These are phyloP conservation scores for Eucalyptus erythrocorys DNA, from an alignment of 345 rosid species.

Conservation along the genomic window DNA sequence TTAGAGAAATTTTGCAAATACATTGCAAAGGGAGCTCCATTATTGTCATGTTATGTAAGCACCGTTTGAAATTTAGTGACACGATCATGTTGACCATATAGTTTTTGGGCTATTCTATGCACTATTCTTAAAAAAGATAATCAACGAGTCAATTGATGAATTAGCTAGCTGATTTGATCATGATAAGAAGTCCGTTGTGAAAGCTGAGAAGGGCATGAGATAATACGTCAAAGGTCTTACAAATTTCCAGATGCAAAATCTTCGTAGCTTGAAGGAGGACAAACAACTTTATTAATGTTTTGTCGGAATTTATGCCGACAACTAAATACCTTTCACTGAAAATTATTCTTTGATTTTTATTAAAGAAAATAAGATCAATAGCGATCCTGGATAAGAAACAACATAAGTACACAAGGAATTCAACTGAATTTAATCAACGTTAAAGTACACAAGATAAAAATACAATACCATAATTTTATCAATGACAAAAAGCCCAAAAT, in stretches of 20 bases:
- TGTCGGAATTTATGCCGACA: background rate
- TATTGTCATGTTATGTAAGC: background rate
- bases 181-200: background rate
- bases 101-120: background rate
- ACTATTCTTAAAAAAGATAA: background rate
- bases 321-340: background rate
- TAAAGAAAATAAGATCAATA: background rate
- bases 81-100: background rate
- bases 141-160: background rate
- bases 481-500: background rate
- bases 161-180: background rate
- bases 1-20: background rate
- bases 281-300: background rate
- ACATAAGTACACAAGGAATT: background rate
- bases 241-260: background rate
- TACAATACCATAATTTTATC: background rate
- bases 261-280: background rate
- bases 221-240: background rate
- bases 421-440: background rate
- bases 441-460: background rate
- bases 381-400: background rate
- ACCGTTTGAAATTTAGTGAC: background rate
- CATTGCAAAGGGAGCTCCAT: background rate
- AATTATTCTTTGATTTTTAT: background rate
- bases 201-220: background rate